A percentile compares a stretch with the other conserved stretches of the same genome.
These are phyloP conservation scores for Fragilaria crotonensis DNA, from an alignment of 108 stramenopile species.

Conservation along the genomic window DNA sequence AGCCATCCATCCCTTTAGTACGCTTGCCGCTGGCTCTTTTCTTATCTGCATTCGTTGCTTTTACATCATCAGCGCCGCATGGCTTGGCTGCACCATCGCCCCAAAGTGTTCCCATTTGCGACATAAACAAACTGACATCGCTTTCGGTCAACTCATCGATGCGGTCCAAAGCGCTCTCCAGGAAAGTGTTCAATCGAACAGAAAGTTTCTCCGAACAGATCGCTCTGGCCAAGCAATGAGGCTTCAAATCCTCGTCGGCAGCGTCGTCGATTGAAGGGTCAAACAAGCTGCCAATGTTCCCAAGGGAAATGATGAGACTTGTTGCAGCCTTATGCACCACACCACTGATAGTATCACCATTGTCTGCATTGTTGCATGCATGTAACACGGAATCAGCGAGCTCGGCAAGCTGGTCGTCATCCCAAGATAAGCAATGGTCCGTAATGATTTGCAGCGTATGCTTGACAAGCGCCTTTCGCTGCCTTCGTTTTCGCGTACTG, in stretches of 20 bases:
- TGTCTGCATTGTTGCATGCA: too few relatives aligned
- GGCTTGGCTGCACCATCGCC: neutral
- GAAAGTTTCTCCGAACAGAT: slow-evolving; percentile 29
- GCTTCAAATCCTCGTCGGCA: slow-evolving; percentile 51
- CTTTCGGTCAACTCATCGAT: slow-evolving; percentile 28
- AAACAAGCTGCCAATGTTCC: slow-evolving; percentile 45
- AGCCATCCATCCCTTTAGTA: slow-evolving; percentile 37
- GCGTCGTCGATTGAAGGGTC: slow-evolving; percentile 36
- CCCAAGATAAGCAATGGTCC: too few relatives aligned
- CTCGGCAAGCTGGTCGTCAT: too few relatives aligned
- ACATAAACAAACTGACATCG: slow-evolving; percentile 23
- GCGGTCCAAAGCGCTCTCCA: slow-evolving; percentile 8
- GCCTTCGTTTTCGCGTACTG: too few relatives aligned
- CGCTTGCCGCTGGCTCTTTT: slow-evolving; percentile 32
- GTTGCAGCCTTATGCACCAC: slow-evolving; percentile 40
- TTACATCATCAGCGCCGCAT: slow-evolving; percentile 6
- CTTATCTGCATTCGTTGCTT: neutral
- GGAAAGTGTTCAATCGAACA: slow-evolving; percentile 13
- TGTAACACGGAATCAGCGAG: too few relatives aligned
- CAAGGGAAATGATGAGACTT: slow-evolving; percentile 53
- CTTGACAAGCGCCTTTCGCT: too few relatives aligned
- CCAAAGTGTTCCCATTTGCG: slow-evolving; percentile 14
- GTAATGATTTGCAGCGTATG: too few relatives aligned
- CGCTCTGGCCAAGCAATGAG: slow-evolving; percentile 41
- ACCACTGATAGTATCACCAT: slow-evolving; percentile 26